Evolutionary conservation across 352 stramenopile genomes (phyloP), one percentile per base, ranked within the genome.

Genomic region (Phytophthora ramorum): DNA sequence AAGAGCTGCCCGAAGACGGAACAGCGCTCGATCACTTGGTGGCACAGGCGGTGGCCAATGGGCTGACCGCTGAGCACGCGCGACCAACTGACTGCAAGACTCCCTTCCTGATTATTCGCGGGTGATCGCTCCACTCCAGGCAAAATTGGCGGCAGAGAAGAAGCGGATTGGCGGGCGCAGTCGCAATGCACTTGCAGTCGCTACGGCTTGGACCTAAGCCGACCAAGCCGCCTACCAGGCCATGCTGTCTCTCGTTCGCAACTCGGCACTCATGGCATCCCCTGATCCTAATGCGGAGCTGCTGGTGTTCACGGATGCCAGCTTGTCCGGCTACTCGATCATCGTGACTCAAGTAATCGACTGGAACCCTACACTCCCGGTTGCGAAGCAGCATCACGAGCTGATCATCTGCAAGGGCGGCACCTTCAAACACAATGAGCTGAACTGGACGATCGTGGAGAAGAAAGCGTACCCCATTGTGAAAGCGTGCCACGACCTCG

Each of bases 81-180:
- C 22, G 2, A 19, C 51, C 4, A 48, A 48, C 37, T 48, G 51
- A 22, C 51, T 48, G 14, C 51, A 48, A 8, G 37, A 58, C 14
- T 58, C 37, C 13, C 20, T 47, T 16, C 20, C 37, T 5, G 37
- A 58, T 17, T 59, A 51, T 20, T 12, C 44, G 20, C 44, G 22
- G 1, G 20, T 44, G 8, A 37, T 45, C 6, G 32, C 49, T 7
- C 49, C 49, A 10, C 19, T 35, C 3, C 30, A 55, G 19, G 32
- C 30, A 0, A 55, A 57, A n/a, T n/a, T 57, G 32, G 16, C 26
- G 19, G 48, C 48, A 0, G 49, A 57, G 7, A 14, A 13, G 17
- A 9, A 35, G 2, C 17, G 20, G 6, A 46, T 57, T 8, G 49
- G 49, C 4, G 8, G 12, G 0, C 49, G 49, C 12, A 57, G 35